phyloP scores from a whole-genome alignment of 768 basidiomycete species.

The Russula sp. region DNA sequence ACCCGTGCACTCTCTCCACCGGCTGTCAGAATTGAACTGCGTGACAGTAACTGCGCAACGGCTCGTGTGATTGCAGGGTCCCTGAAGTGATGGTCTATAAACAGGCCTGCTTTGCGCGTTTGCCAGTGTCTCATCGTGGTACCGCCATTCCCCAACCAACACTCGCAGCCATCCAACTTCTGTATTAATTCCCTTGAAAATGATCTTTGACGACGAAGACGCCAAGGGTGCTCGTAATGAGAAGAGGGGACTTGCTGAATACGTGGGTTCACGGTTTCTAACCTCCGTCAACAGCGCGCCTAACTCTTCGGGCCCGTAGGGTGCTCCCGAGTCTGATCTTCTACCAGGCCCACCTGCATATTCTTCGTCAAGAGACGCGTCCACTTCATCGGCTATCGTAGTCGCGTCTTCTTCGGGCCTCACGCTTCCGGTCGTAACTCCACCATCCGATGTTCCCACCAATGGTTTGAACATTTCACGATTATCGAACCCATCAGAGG shows the following conservation, averaged over 20 bases:
- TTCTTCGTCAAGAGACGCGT: not conserved
- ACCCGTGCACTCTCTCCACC: not conserved
- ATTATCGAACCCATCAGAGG: conserved; percentile 20
- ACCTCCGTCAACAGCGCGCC: too few species aligned
- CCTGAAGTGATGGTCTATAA: conserved; percentile 5
- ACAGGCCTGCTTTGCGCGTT: not conserved
- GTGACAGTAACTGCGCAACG: not conserved
- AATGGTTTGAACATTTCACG: conserved; percentile 18
- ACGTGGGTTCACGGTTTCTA: conserved; percentile 4
- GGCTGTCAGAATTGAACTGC: not conserved
- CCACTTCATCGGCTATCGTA: conserved; percentile 10
- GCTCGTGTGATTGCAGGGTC: not conserved
- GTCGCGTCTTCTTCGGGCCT: conserved; percentile 8
- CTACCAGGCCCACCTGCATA: conserved; percentile 2
- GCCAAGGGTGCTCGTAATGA: not conserved
- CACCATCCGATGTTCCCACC: not conserved
- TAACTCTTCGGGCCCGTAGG: not conserved
- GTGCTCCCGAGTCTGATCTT: not conserved
- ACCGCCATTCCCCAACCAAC: not conserved
- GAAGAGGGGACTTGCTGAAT: conserved; percentile 5
- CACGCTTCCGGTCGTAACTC: not conserved
- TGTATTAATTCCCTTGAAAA: not conserved
- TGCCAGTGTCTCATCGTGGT: not conserved
- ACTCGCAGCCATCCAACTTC: not conserved
- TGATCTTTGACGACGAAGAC: conserved; percentile 1